Evolutionary conservation across 2,329 filamentous ascomycete species (phyloP), one percentile per base, ranked within the genome.

Genomic region (Cladosporium oxysporum): DNA sequence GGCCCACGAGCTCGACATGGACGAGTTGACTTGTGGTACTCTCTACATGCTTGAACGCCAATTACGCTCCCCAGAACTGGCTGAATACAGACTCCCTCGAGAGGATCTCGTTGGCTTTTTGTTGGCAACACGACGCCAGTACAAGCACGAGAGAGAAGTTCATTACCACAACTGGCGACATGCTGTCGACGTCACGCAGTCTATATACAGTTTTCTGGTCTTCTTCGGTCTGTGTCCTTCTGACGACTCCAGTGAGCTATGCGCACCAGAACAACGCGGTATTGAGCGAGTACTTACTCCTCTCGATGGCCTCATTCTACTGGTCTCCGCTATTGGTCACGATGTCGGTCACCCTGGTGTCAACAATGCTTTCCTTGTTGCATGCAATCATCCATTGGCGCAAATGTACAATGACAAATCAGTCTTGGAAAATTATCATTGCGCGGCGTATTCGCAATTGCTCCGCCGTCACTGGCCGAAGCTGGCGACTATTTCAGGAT

Each of bases 301-400:
- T 0, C 92, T 96, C 70, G 93, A 98, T 77, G 91, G 91, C 5
- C 83, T 99, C 62, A 94, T 93, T 0, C 85, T 99, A 2, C 84
- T 99, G 55, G 90, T 98, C 70, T 94, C 94, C 10, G 95, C 95
- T n/a, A 96, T 99, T 74, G 95, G 95, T 50, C 95, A 99, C 72
- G 95, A 99, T 76, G 95, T 98, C 47, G 95, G 95, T 26, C 95
- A 99, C 76, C 95, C 95, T 0, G 95, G 95, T 64, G 95, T 99
- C 74, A 99, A 98, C 81, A 99, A 99, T 76, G 93, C 94, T 33
- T 99, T 99, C 76, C 83, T 99, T 5, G 89, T 97, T 21, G 93
- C 91, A 35, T 85, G 97, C 35, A 97, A 97, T 76, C 91, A 95
- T 21, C 94, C 95, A 1, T 83, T 99, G 31, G 95, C 95, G 14